Conservation (phyloP, 2,329 filamentous ascomycete species). For the Orbilia oligospora region DNA sequence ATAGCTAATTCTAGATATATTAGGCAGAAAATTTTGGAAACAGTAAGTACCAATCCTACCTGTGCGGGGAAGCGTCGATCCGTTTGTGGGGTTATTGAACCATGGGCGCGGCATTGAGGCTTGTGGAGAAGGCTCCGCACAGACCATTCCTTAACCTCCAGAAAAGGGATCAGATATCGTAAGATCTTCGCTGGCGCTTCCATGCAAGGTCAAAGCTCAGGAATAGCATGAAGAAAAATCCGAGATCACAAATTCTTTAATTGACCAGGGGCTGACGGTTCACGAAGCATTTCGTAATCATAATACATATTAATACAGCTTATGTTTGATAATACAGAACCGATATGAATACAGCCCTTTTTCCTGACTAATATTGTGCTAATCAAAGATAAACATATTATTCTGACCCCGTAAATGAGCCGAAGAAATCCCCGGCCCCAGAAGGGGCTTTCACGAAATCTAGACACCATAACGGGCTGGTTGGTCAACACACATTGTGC, state of each 20-base stretch:
- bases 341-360: neutral
- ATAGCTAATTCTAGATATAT: constrained; percentile 32
- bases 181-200: constrained; percentile 42
- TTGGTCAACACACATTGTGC: constrained; percentile 55
- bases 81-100: constrained; percentile 42
- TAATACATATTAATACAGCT: constrained; percentile 30
- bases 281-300: constrained; percentile 38
- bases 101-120: constrained; percentile 41
- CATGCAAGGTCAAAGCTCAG: constrained; percentile 29
- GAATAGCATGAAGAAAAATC: constrained; percentile 1
- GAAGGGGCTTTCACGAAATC: neutral
- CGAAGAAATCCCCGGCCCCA: constrained; percentile 14
- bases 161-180: constrained; percentile 42
- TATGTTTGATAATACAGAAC: constrained; percentile 22
- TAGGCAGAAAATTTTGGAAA: constrained; percentile 23
- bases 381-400: constrained; percentile 10
- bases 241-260: constrained; percentile 23
- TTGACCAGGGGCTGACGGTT: constrained; percentile 10
- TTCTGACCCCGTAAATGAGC: constrained; percentile 12
- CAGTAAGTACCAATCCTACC: constrained; percentile 7
- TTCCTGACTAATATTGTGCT: constrained; percentile 30
- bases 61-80: constrained; percentile 37
- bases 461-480: neutral
- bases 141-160: constrained; percentile 42
- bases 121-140: constrained; percentile 39